Percentiles rank a stretch among this genome's conserved stretches.
Evolutionary conservation across 2,329 filamentous ascomycete species (phyloP).

Genomic region (Eutypella sp.): DNA sequence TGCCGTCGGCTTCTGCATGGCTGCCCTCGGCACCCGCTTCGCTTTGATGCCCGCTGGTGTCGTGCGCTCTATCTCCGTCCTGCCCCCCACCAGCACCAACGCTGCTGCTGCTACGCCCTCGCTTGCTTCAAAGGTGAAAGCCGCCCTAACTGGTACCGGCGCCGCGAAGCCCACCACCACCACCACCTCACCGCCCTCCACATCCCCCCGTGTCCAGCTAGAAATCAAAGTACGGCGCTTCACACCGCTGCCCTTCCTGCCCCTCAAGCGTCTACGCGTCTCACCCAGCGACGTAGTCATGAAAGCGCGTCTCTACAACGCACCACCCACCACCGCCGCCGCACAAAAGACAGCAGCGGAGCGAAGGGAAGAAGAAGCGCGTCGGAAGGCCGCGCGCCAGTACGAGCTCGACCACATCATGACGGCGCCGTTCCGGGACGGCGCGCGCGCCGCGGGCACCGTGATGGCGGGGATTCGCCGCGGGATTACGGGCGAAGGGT

Average conservation of each 20-base stretch:
- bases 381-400: constrained; percentile 35
- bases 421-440: constrained; percentile 52
- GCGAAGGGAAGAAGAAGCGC: constrained; percentile 33
- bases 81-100: constrained; percentile 30
- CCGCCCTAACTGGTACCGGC: too few relatives aligned
- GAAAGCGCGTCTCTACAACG: constrained; percentile 30
- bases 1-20: constrained; percentile 55
- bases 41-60: constrained; percentile 53
- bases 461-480: constrained; percentile 43
- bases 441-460: constrained; percentile 34
- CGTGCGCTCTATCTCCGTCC: constrained; percentile 52
- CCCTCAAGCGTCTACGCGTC: constrained; percentile 37
- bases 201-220: constrained; percentile 36
- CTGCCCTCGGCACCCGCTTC: constrained; percentile 55
- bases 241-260: constrained; percentile 39
- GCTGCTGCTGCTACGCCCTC: constrained; percentile 4
- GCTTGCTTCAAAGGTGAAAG: too few relatives aligned
- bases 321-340: constrained; percentile 10
- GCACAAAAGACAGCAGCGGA: constrained; percentile 24
- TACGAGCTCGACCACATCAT: constrained; percentile 52
- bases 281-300: constrained; percentile 32
- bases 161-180: constrained; percentile 10
- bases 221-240: constrained; percentile 48
- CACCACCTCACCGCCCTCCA: constrained; percentile 14
- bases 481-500: constrained; percentile 53